Evolutionary conservation across 306 rosid genomes (phyloP), one percentile per base, ranked within the genome.

Genomic region (Parietaria judaica): DNA sequence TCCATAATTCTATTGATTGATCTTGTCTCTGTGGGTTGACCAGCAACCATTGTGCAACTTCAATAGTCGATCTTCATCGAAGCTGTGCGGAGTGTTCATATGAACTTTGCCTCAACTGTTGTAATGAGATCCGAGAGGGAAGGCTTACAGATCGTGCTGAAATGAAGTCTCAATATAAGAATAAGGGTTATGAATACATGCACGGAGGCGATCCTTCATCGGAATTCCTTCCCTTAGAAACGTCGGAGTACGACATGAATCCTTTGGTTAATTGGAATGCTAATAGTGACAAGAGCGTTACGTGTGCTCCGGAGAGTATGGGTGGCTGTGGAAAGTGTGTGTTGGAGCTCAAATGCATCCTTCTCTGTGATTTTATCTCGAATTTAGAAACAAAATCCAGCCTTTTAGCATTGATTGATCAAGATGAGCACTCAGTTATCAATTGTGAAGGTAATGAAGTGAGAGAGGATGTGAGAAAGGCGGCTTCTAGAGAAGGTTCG

Each of bases 21-120:
- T 54, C 39, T 50, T 66, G 46, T 13, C 57, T 57, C 59, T 64
- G 49, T 56, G 70, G 56, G 61, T 79, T 78, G 79, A 70, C 68
- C 75, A 88, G 96, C 73, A 69, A 88, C 61, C 80, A 78, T 60
- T 88, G 96, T 80, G 96, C 94, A 59, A 88, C 94, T 67, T 88
- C 96, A 77, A 88, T 88, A 53, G 50, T 76, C 59, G 94, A 88
- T 53, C 78, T 88, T 51, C 89, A 88, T 66, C 76, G 89, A 67
- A 85, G 83, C 81, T 88, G 96, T 76, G 83, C 87, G 54, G 55
- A 67, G 16, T 88, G 94, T 73, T 73, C 76, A 34, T 88, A 70
- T 69, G 94, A 88, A 70, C 81, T 88, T 56, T 88, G 96, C 70
- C 87, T 85, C 14, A 61, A 57, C 63, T 88, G 96, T 67, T 88